phyloP scores from a whole-genome alignment of 139 green algal species.

The Chlamydomonas eustigma region DNA sequence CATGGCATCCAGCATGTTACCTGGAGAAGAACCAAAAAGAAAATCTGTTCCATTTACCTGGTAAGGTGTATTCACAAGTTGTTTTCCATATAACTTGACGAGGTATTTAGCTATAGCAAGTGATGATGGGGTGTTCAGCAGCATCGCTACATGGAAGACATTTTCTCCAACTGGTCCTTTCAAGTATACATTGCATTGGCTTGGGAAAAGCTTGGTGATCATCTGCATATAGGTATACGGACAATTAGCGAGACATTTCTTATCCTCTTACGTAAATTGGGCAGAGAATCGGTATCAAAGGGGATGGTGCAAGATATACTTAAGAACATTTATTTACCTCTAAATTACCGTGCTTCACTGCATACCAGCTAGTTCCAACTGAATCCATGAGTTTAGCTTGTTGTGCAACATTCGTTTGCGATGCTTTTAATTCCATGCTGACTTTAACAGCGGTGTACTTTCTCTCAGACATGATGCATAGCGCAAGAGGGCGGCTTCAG shows the following conservation, averaged over 20 bases:
- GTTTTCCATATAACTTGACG: conserved; percentile 52
- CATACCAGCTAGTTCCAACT: conserved; percentile 52
- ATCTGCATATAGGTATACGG: conserved; percentile 36
- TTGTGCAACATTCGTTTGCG: conserved; percentile 13
- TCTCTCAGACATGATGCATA: no score
- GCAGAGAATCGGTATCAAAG: no score
- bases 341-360: conserved; percentile 58
- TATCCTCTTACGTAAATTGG: no score
- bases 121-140: conserved; percentile 55
- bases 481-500: no score
- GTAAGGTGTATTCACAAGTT: conserved; percentile 53
- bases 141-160: conserved; percentile 54
- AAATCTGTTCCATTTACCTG: conserved; percentile 24
- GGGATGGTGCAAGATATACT: no score
- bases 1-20: no score
- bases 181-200: conserved; percentile 48
- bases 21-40: no score
- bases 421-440: conserved; percentile 4
- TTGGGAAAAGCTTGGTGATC: conserved; percentile 55
- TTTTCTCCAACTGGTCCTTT: conserved; percentile 59
- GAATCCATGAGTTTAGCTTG: conserved; percentile 53
- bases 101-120: conserved; percentile 58
- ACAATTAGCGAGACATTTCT: no score
- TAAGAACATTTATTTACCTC: conserved; percentile 47
- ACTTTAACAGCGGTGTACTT: no score